phyloP scores from a whole-genome alignment of 208 protist species.

The Porcisia hertigi region DNA sequence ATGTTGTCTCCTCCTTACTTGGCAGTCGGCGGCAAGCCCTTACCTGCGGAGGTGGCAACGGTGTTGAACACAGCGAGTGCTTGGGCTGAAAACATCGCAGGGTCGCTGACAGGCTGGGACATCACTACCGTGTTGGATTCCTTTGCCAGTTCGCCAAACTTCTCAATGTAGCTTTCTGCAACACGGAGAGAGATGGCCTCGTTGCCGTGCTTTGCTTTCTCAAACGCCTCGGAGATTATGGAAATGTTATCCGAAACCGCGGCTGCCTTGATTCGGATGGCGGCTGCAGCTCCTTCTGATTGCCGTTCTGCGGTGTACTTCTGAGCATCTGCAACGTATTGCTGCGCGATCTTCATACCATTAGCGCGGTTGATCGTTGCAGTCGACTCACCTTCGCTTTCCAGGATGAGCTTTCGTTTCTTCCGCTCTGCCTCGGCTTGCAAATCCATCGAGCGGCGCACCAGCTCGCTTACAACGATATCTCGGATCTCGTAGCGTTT shows the following conservation, averaged over 20 bases:
- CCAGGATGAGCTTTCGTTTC: slow-evolving; percentile 95
- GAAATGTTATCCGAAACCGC: slow-evolving; percentile 75
- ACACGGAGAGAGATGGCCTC: slow-evolving; percentile 88
- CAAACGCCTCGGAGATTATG: slow-evolving; percentile 52
- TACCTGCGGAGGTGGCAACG: slow-evolving; percentile 43
- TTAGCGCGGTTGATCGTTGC: slow-evolving; percentile 91
- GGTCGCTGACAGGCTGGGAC: slow-evolving; percentile 90
- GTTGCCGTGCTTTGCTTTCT: slow-evolving; percentile 38
- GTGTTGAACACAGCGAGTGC: slow-evolving; percentile 87
- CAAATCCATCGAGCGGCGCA: slow-evolving; percentile 96
- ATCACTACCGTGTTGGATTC: slow-evolving; percentile 95
- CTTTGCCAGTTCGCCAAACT: slow-evolving; percentile 92
- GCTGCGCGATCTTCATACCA: slow-evolving; percentile 82
- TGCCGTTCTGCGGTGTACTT: slow-evolving; percentile 65
- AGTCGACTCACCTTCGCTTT: slow-evolving; percentile 92
- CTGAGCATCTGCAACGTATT: slow-evolving; percentile 88
- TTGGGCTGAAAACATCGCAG: slow-evolving; percentile 90
- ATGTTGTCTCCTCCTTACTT: slow-evolving; percentile 1
- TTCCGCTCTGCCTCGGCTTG: slow-evolving; percentile 95
- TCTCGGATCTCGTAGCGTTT: slow-evolving; percentile 97
- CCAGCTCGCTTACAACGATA: slow-evolving; percentile 92
- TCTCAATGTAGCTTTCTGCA: slow-evolving; percentile 92
- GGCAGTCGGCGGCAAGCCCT: slow-evolving; percentile 11
- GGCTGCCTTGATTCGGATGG: slow-evolving; percentile 53
- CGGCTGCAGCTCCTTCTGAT: slow-evolving; percentile 32